Evolutionary conservation across 345 rosid species (phyloP).

Genomic region (Triadica sebifera): DNA sequence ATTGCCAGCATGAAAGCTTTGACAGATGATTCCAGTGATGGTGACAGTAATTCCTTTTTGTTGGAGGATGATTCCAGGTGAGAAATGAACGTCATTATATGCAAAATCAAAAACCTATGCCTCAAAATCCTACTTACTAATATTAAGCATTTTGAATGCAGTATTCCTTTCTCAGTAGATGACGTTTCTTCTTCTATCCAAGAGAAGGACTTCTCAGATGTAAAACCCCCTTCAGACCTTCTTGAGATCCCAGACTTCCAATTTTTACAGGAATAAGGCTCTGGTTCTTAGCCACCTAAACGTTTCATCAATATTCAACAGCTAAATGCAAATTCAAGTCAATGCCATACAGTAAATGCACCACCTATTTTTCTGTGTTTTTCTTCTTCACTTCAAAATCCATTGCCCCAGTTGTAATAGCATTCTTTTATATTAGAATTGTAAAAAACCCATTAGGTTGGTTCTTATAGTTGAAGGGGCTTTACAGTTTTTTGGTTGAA

Average conservation of each 20-base stretch:
- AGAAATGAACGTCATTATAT: not conserved
- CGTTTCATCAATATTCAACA: not conserved
- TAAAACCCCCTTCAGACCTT: slow-evolving; percentile 26
- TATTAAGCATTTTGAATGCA: slow-evolving; percentile 9
- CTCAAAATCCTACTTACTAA: not conserved
- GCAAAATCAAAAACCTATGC: not conserved
- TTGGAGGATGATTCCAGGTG: slow-evolving; percentile 29
- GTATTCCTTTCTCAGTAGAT: slow-evolving; percentile 31
- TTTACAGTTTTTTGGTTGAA: slow-evolving; percentile 7
- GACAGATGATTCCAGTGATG: slow-evolving; percentile 14
- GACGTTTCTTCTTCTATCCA: slow-evolving; percentile 19
- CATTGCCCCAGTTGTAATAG: slow-evolving; percentile 32
- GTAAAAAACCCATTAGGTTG: slow-evolving; percentile 33
- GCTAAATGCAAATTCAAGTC: slow-evolving; percentile 1
- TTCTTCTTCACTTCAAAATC: slow-evolving; percentile 13
- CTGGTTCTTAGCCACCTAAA: slow-evolving; percentile 8
- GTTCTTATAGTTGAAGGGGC: slow-evolving; percentile 27
- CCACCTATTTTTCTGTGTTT: slow-evolving; percentile 4
- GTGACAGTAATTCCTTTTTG: slow-evolving; percentile 12
- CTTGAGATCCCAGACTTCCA: slow-evolving; percentile 27
- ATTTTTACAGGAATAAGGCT: slow-evolving; percentile 29
- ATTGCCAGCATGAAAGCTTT: slow-evolving; percentile 24
- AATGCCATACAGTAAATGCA: slow-evolving; percentile 29
- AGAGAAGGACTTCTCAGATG: slow-evolving; percentile 31
- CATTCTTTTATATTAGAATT: slow-evolving; percentile 26